These are phyloP conservation scores for Saccharomyces jurei DNA, from an alignment of 805 yeast genomes.

Conservation along the genomic window DNA sequence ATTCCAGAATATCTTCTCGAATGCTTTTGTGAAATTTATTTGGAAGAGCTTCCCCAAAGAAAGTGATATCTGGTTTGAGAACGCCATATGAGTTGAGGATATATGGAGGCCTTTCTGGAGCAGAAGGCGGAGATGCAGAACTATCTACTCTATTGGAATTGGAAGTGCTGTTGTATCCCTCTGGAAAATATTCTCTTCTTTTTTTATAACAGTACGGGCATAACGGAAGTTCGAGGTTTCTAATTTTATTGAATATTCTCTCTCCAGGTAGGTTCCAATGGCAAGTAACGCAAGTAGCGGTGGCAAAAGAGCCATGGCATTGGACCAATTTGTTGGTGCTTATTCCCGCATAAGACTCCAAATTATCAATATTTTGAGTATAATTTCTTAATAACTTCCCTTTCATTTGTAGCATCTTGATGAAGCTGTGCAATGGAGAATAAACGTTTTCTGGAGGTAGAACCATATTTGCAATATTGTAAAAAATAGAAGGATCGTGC, in stretches of 20 bases:
- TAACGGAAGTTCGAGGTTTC: constrained; percentile 52
- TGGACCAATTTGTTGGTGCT: constrained; percentile 60
- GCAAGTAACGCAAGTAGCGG: constrained; percentile 78
- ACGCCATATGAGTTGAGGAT: constrained; percentile 55
- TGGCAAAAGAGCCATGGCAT: constrained; percentile 89
- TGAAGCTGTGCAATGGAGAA: constrained; percentile 78
- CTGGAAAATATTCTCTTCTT: constrained; percentile 31
- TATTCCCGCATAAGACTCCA: constrained; percentile 74
- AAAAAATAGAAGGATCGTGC: constrained; percentile 71
- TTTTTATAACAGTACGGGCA: constrained; percentile 59
- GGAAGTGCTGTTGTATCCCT: constrained; percentile 5
- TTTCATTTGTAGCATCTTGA: constrained; percentile 61
- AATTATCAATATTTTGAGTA: constrained; percentile 84
- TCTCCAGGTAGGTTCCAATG: constrained; percentile 58
- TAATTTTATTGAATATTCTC: constrained; percentile 50
- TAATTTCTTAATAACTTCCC: constrained; percentile 74
- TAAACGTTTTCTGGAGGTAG: constrained; percentile 60
- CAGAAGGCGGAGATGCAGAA: neutral
- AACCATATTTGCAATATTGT: constrained; percentile 74
- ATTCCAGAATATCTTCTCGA: constrained; percentile 50
- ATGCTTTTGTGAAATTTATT: constrained; percentile 51
- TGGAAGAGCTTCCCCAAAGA: constrained; percentile 83
- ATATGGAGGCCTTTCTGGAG: neutral
- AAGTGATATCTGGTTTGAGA: constrained; percentile 87
- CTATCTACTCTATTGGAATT: neutral